Conservation (phyloP, 2,329 filamentous ascomycete species). For the Exophiala viscosa region DNA sequence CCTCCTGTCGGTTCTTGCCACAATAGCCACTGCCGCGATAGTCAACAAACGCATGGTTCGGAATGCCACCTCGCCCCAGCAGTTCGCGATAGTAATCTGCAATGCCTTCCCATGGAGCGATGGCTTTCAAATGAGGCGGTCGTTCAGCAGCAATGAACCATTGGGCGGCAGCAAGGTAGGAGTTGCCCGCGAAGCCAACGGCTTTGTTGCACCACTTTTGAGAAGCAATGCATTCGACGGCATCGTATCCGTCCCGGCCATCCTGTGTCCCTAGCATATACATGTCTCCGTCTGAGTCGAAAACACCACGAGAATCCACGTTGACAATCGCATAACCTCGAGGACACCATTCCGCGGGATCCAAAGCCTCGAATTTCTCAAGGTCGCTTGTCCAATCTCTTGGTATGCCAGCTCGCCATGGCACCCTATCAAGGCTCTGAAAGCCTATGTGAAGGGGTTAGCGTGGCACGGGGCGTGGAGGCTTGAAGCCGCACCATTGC, state of each 20-base stretch:
- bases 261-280: constrained; percentile 41
- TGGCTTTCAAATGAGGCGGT: constrained; percentile 42
- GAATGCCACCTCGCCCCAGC: constrained; percentile 42
- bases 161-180: constrained; percentile 42
- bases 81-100: constrained; percentile 47
- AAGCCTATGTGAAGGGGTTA: constrained; percentile 12
- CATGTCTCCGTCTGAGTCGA: constrained; percentile 33
- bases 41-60: constrained; percentile 13
- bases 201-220: constrained; percentile 45
- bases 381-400: constrained; percentile 14
- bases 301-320: constrained; percentile 31
- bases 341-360: constrained; percentile 33
- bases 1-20: constrained; percentile 31
- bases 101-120: constrained; percentile 44
- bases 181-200: constrained; percentile 46
- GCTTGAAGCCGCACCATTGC: constrained; percentile 15
- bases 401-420: constrained; percentile 16
- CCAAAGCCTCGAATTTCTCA: constrained; percentile 29
- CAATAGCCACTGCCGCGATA: constrained; percentile 10
- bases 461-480: constrained; percentile 16
- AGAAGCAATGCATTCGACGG: constrained; percentile 42
- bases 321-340: constrained; percentile 34
- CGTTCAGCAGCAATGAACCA: constrained; percentile 42
- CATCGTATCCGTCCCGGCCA: constrained; percentile 46
- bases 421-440: constrained; percentile 14